Base-by-base conservation (phyloP, 2,329 filamentous ascomycete species). In the Calonectria honghensis region DNA sequence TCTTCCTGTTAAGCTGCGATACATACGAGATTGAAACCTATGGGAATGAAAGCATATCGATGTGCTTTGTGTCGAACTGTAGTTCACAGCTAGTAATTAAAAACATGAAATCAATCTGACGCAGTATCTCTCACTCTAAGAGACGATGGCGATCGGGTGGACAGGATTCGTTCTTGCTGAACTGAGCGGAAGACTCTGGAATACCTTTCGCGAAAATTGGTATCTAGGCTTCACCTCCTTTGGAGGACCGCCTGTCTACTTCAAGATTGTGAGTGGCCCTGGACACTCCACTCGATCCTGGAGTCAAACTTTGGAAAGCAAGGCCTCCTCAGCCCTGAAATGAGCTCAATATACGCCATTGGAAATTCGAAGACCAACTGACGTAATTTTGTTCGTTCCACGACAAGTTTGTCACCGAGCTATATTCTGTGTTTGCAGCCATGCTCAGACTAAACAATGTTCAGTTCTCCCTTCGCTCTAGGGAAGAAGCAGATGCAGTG, bases 171-270 rank as follows among this genome's bases (percentile, higher is more conserved):
- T 32, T 54, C 2, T 14, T 20, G 16, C 11, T 14, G 31, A 54
- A 1, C 16, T 32, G 6, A 32, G 20, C 6, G 29, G 14, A 32
- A 18, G 54, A 18, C 6, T 27, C 32, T 39, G 54, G 63, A 27
- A 50, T n/a, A 65, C 63, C 1, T 3, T 68, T 45, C 70, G 70
- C 32, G 59, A 70, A 35, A 86, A 86, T 45, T 94, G 91, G 90
- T 86, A 93, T 82, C 83, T 94, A 6, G 92, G 93, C 0, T 90
- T 94, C 76, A 94, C 91, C 0, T 84, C 90, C 0, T 94, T 94
- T 81, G 93, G 92, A 1, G 93, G 93, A 0, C 93, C 93, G 3
- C 90, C 92, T 0, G 92, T 94, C 10, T 93, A 94, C 83, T 94
- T 94, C 79, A 90, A 92, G 79, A 94, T 94, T 72, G 86, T 88